phyloP scores from a whole-genome alignment of 2,329 filamentous ascomycete genomes.

The Ophiosphaerella herpotricha region DNA sequence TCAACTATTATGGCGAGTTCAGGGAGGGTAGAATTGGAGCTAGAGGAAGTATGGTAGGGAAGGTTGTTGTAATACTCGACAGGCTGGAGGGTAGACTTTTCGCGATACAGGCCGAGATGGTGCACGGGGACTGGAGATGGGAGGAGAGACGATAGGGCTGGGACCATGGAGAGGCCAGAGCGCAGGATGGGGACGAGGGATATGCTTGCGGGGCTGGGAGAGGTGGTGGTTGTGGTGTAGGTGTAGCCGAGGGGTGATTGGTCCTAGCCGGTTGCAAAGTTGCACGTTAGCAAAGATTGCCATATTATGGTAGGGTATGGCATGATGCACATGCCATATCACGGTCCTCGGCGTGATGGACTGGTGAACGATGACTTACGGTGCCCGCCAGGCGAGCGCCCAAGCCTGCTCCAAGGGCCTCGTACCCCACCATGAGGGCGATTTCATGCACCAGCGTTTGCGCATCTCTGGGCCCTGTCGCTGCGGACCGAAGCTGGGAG shows the following conservation, averaged over 20 bases:
- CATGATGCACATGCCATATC: neutral
- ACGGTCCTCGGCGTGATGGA: neutral
- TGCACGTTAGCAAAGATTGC: slow-evolving; percentile 1
- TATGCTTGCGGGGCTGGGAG: slow-evolving; percentile 68
- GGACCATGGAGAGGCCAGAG: slow-evolving; percentile 88
- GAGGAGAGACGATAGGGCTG: slow-evolving; percentile 82
- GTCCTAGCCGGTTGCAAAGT: slow-evolving; percentile 58
- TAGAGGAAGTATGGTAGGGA: slow-evolving; percentile 67
- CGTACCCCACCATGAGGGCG: slow-evolving; percentile 76
- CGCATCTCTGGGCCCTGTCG: slow-evolving; percentile 73
- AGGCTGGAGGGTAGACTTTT: slow-evolving; percentile 81
- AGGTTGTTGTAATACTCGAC: slow-evolving; percentile 99
- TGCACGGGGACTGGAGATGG: slow-evolving; percentile 81
- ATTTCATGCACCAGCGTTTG: slow-evolving; percentile 87
- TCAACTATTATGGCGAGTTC: slow-evolving; percentile 83
- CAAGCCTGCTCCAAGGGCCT: slow-evolving; percentile 73
- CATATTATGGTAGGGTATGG: neutral
- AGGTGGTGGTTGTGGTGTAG: slow-evolving; percentile 69
- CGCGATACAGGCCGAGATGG: slow-evolving; percentile 93
- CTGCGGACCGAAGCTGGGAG: slow-evolving; percentile 79
- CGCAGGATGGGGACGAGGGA: slow-evolving; percentile 91
- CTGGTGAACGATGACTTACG: slow-evolving; percentile 54
- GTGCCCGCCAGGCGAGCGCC: slow-evolving; percentile 62
- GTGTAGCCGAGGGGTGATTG: slow-evolving; percentile 77
- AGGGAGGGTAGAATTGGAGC: slow-evolving; percentile 49